Evolutionary conservation across 1,284 basidiomycete species (phyloP).

Genomic region (Malassezia yamatoensis): DNA sequence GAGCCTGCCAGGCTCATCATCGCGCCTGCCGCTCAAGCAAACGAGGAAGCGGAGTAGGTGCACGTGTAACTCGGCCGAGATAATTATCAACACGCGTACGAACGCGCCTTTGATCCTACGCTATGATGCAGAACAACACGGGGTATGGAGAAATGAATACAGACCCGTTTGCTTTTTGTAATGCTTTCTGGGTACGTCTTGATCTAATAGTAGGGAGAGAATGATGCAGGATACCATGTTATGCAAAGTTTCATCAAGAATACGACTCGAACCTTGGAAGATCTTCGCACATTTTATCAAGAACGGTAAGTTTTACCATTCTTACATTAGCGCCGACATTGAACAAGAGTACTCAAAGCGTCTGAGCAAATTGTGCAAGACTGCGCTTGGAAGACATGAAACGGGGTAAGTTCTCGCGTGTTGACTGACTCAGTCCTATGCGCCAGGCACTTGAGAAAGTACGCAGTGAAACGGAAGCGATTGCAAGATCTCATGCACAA

Average conservation of each 20-base stretch:
- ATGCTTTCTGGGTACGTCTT: constrained; percentile 69
- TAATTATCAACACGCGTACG: not conserved
- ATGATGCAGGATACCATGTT: constrained; percentile 77
- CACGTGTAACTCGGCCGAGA: constrained; percentile 3
- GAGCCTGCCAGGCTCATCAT: not conserved
- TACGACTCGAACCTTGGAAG: constrained; percentile 75
- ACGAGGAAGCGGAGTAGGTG: not conserved
- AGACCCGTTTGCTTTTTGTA: constrained; percentile 66
- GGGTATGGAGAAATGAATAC: constrained; percentile 1
- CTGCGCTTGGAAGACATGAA: constrained; percentile 71
- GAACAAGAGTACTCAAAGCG: constrained; percentile 93
- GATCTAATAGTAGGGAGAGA: constrained; percentile 21
- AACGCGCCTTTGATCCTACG: not conserved
- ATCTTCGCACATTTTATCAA: constrained; percentile 74
- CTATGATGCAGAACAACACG: constrained; percentile 8
- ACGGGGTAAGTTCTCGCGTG: constrained; percentile 57
- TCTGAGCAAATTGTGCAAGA: constrained; percentile 69
- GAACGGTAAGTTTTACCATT: constrained; percentile 53
- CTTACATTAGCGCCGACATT: constrained; percentile 59
- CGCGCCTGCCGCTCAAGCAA: not conserved
- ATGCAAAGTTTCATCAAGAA: constrained; percentile 77
- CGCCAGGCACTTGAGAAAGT: constrained; percentile 67
- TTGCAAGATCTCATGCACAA: constrained; percentile 61
- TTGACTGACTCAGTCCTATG: constrained; percentile 59
- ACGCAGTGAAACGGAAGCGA: constrained; percentile 70